These are phyloP conservation scores for Stylonectria norvegica DNA, from an alignment of 2,329 filamentous ascomycete species.

Conservation along the genomic window DNA sequence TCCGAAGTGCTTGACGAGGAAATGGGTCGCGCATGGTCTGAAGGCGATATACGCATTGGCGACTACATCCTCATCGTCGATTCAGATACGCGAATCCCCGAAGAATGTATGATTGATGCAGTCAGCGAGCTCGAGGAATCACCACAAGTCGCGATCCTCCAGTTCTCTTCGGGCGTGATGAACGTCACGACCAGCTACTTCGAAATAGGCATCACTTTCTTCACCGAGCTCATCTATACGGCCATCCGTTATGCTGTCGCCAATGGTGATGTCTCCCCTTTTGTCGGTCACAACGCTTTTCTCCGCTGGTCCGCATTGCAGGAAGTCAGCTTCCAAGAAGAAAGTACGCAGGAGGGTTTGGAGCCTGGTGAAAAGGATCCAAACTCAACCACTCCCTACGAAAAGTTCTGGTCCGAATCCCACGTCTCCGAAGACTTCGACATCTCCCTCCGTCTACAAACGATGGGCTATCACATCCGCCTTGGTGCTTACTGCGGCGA, in stretches of 20 bases:
- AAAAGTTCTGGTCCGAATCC: slow-evolving; percentile 69
- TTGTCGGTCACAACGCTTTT: slow-evolving; percentile 76
- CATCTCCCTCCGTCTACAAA: slow-evolving; percentile 69
- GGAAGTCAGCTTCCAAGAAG: slow-evolving; percentile 21
- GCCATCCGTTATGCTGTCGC: slow-evolving; percentile 68
- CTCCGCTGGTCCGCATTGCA: slow-evolving; percentile 57
- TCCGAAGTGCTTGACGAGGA: slow-evolving; percentile 47
- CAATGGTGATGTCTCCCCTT: slow-evolving; percentile 69
- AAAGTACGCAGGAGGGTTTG: neutral
- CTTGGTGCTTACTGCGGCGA: slow-evolving; percentile 66
- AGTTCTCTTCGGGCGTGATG: slow-evolving; percentile 74
- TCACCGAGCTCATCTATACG: slow-evolving; percentile 74
- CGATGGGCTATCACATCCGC: slow-evolving; percentile 63
- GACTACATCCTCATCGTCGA: slow-evolving; percentile 62
- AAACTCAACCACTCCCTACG: neutral
- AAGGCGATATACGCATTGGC: slow-evolving; percentile 54
- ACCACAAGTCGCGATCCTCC: slow-evolving; percentile 67
- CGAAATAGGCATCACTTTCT: slow-evolving; percentile 71
- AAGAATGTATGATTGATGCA: slow-evolving; percentile 66
- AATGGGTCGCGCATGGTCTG: slow-evolving; percentile 52
- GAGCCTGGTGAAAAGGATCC: neutral
- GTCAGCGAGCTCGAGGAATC: slow-evolving; percentile 68
- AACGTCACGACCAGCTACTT: slow-evolving; percentile 70
- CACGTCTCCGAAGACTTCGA: slow-evolving; percentile 79
- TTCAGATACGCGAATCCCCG: slow-evolving; percentile 61